A percentile compares a stretch with the other conserved stretches of the same genome.
These are phyloP conservation scores for Cephaloascus fragrans DNA, from an alignment of 805 yeast species.

Conservation along the genomic window DNA sequence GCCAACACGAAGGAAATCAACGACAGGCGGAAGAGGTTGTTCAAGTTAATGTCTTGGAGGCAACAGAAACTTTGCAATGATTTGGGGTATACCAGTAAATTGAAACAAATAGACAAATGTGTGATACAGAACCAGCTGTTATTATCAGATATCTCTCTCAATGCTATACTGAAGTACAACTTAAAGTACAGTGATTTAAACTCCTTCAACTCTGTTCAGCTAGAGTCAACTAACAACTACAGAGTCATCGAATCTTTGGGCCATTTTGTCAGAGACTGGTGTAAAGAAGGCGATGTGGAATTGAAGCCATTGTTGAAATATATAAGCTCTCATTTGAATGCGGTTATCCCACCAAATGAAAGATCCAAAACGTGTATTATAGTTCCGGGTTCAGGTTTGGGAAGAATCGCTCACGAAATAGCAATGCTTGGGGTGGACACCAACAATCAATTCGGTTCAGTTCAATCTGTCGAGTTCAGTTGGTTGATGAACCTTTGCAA, in stretches of 20 bases:
- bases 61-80: constrained; percentile 46
- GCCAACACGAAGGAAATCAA: constrained; percentile 30
- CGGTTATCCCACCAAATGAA: constrained; percentile 16
- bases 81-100: constrained; percentile 45
- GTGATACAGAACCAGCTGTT: constrained; percentile 38
- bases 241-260: constrained; percentile 61
- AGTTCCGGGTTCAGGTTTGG: constrained; percentile 86
- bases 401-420: constrained; percentile 63
- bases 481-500: constrained; percentile 68
- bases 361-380: constrained; percentile 39
- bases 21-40: constrained; percentile 30
- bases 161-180: constrained; percentile 33
- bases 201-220: neutral
- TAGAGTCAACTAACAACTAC: constrained; percentile 14
- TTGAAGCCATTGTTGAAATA: constrained; percentile 45
- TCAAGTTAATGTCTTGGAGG: constrained; percentile 38
- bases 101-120: constrained; percentile 36
- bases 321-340: constrained; percentile 31
- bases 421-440: constrained; percentile 13
- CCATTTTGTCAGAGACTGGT: constrained; percentile 79
- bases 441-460: constrained; percentile 31
- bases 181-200: constrained; percentile 26
- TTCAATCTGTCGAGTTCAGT: constrained; percentile 71
- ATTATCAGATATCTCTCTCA: constrained; percentile 32
- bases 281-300: constrained; percentile 35